Evolutionary conservation across 192 early-diverging fungal species (phyloP), one percentile per base, ranked within the genome.

Genomic region (Backusella australiensis): DNA sequence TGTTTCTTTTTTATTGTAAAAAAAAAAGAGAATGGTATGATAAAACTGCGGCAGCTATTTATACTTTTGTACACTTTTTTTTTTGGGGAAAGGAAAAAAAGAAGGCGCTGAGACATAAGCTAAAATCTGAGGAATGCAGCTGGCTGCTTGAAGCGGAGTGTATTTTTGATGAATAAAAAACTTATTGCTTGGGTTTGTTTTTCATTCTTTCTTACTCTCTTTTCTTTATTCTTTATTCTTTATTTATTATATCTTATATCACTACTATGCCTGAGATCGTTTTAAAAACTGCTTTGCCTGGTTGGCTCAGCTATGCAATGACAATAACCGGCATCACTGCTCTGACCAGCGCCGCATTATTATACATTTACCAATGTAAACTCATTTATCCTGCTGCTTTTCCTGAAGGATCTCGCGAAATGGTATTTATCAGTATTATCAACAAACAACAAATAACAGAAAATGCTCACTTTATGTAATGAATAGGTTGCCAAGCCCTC

Each of bases 361-460:
- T 95, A 15, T 93, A 91, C 72, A 52, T 89, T 76, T 94, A 91
- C 71, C 94, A 95, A 72, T 90, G 91, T 44, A 87, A 91, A 77
- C 88, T 95, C 69, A 92, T 95, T 67, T 95, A 95, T 70, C 91
- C 91, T 21, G 87, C 91, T 46, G 87, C 74, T 44, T 85, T 86
- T 71, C 89, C 89, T 15, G 82, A 84, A 49, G 89, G 86, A 29
- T 90, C 89, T 11, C 77, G 89, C 75, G 78, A 75, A 69, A 23
- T 77, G 36, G 89, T 84, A 84, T 73, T 67, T 63, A 39, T 59
- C 14, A 32, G 1, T 42, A 14, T 14, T 23, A 26, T 29, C 21
- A 63, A 14, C 26, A 63, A 65, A 67, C 15, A 75, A 44, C 23
- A 34, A 66, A 56, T 19, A 26, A 17, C 19, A 44, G 67, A 7